phyloP scores from a whole-genome alignment of 2,329 filamentous ascomycete genomes.

The Fusarium buxicola region DNA sequence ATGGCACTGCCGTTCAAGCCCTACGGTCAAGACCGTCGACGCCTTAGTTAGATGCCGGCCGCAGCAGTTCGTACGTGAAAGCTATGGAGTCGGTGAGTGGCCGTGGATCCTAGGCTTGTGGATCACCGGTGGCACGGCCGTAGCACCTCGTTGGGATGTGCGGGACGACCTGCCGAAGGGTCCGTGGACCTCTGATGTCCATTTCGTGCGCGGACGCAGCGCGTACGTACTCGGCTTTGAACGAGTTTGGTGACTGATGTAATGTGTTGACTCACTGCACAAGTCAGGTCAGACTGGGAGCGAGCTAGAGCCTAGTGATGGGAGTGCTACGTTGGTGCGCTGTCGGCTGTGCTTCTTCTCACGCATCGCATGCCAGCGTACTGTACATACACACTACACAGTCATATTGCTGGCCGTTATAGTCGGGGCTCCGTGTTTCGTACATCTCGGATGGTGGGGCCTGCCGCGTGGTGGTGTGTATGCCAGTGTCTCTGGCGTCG shows the following conservation, averaged over 20 bases:
- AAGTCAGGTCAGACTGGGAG: slow-evolving; percentile 17
- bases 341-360: slow-evolving; percentile 31
- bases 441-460: slow-evolving; percentile 31
- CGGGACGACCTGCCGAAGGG: slow-evolving; percentile 35
- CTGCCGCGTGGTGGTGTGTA: slow-evolving; percentile 22
- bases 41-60: slow-evolving; percentile 30
- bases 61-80: slow-evolving; percentile 44
- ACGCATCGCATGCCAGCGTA: slow-evolving; percentile 24
- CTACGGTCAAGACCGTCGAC: slow-evolving; percentile 24
- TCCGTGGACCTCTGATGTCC: slow-evolving; percentile 23
- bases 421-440: slow-evolving; percentile 26
- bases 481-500: slow-evolving; percentile 14
- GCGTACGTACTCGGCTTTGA: too few relatives aligned
- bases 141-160: slow-evolving; percentile 36
- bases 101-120: slow-evolving; percentile 39
- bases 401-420: slow-evolving; percentile 34
- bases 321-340: slow-evolving; percentile 21
- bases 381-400: slow-evolving; percentile 11
- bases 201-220: slow-evolving; percentile 30
- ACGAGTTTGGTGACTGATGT: slow-evolving; percentile 5
- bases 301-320: background rate
- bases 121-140: slow-evolving; percentile 33
- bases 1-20: slow-evolving; percentile 21
- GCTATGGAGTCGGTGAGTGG: slow-evolving; percentile 45
- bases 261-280: slow-evolving; percentile 14